Base-by-base conservation (phyloP, 768 basidiomycete genomes). In the Udeniomyces megalosporus region DNA sequence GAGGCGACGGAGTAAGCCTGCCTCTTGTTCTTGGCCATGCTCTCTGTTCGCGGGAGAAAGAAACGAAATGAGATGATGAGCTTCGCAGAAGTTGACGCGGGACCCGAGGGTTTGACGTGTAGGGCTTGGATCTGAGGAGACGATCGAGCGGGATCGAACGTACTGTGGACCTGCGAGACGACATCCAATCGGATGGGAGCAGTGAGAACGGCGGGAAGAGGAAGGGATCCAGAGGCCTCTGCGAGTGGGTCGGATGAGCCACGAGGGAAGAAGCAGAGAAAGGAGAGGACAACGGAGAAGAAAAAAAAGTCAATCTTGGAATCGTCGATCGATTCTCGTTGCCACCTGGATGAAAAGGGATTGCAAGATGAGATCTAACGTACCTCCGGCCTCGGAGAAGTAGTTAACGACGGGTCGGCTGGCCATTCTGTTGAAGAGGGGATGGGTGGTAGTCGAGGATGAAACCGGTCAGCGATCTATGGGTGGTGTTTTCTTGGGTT, bases 111-210 rank as follows among this genome's bases (percentile, higher is more conserved):
- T n/a, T n/a, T n/a, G n/a, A n/a, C n/a, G n/a, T n/a, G n/a, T n/a
- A n/a, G n/a, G n/a, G n/a, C n/a, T n/a, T n/a, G n/a, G n/a, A n/a
- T n/a, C n/a, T 54, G 51, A 53, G 17, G 22, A 34, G 42, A 58
- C 26, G 32, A n/a, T 53, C 42, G 51, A n/a, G 72, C n/a, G n/a
- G n/a, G n/a, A n/a, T n/a, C n/a, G n/a, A n/a, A 82, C 88, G 78
- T 75, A 96, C 95, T 99, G 87, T 97, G 92, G 64, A 99, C 89
- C 76, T 91, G 90, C 66, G 88, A 82, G 70, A 99, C 93, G 68
- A 99, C 91, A 81, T 99, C 95, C 73, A 93, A 83, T 76, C 95
- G 82, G 77, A 99, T 97, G 71, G 95, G 93, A 44, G 93, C 95
- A 70, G 90, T 92, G 72, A 99, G 79, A 73, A 99, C 95, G 71